Evolutionary conservation across 2,329 filamentous ascomycete species (phyloP), one percentile per base, ranked within the genome.

Genomic region (Aspergillus uvarum): DNA sequence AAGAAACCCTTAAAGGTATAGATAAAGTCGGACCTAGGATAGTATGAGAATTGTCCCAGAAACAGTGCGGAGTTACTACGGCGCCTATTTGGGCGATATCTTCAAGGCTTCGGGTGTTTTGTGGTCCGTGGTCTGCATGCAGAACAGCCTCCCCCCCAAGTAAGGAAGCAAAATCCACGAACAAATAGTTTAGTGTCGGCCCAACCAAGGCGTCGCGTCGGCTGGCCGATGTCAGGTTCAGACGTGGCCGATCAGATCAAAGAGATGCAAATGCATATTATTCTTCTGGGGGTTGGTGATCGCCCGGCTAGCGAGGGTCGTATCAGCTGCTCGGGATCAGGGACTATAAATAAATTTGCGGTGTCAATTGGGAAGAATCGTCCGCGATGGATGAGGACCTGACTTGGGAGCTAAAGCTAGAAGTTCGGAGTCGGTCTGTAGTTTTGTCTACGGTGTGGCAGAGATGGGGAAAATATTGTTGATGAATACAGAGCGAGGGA

Each of bases 321-420:
- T 19, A 44, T 44, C 16, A 44, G 38, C 38, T 44, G 38, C 38
- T 44, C n/a, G 38, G 38, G 38, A 44, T 44, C 8, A 35, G 7
- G 6, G 38, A 44, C 53, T 55, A 55, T 47, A 48, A 48, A 55
- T 55, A 55, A 55, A 55, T 24, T 47, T 32, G 53, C 53, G 53
- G 53, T 55, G 53, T 55, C 53, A 16, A 16, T 55, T 29, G 26
- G 26, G 52, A 11, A 32, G 24, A 14, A 47, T 21, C 19, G 10
- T 14, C 16, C 2, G 14, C 12, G 12, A 42, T 53, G 14, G 32
- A 38, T 42, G 14, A 19, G 35, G n/a, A 35, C 38, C 38, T 44
- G 38, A 44, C 16, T 44, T 53, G 35, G 32, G 21, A 14, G 21
- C 26, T 5, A 42, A 14, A 29, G 35, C 21, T 29, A 22, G 22